phyloP scores from a whole-genome alignment of 2,329 filamentous ascomycete genomes.

The Colletotrichum sp. region DNA sequence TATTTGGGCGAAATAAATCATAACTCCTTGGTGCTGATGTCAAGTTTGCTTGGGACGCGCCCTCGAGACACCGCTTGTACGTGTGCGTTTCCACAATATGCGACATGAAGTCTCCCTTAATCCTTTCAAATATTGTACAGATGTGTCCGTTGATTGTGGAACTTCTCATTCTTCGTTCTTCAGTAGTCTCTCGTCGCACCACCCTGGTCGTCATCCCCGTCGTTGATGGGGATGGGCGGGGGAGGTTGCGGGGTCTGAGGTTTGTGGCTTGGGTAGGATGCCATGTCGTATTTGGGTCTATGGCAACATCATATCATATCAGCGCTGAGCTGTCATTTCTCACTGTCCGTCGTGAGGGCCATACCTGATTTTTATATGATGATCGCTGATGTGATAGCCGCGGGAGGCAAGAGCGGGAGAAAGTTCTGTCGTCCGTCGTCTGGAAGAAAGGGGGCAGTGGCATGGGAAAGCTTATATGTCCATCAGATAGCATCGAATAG shows the following conservation, averaged over 20 bases:
- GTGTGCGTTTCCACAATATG: not conserved
- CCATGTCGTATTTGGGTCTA: not conserved
- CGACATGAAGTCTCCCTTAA: too few species aligned
- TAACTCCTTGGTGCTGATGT: not conserved
- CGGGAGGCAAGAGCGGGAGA: not conserved
- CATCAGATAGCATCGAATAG: not conserved
- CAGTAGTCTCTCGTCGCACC: conserved; percentile 21
- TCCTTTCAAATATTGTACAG: not conserved
- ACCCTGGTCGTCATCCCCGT: conserved; percentile 19
- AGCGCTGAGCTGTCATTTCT: not conserved
- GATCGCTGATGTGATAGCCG: not conserved
- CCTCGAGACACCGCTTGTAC: not conserved
- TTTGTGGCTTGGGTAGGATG: conserved; percentile 20
- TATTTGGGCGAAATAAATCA: not conserved
- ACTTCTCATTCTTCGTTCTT: not conserved
- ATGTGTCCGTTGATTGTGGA: not conserved
- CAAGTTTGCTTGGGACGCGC: not conserved
- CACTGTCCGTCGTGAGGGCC: too few species aligned
- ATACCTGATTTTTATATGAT: not conserved
- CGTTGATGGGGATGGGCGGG: conserved; percentile 22
- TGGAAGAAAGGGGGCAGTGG: not conserved
- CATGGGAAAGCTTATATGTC: conserved; percentile 1
- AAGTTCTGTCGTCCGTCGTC: not conserved
- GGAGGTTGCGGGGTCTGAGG: conserved; percentile 24
- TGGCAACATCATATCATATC: not conserved